These are phyloP conservation scores for Neofusicoccum sp. DNA, from an alignment of 2,329 filamentous ascomycete genomes.

Conservation along the genomic window DNA sequence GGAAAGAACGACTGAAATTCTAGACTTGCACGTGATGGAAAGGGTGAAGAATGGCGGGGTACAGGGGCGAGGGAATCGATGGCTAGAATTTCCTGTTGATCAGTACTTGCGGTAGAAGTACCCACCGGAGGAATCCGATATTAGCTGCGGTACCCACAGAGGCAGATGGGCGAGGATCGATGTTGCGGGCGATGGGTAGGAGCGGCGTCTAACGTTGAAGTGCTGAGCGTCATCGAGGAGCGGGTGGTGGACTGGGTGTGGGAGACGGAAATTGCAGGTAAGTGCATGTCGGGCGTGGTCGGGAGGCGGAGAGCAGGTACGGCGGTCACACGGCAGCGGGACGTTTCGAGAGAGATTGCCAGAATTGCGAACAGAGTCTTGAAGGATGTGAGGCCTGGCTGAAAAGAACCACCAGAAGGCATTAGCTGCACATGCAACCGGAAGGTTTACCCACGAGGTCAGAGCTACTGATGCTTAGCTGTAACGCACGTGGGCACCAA, in stretches of 20 bases:
- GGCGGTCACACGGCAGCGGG: not conserved
- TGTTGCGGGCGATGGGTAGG: not conserved
- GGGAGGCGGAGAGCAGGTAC: not conserved
- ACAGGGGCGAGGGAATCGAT: not conserved
- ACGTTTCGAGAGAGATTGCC: not conserved
- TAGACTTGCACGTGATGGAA: not conserved
- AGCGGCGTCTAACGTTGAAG: not conserved
- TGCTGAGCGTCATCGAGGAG: not conserved
- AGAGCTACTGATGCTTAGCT: not conserved
- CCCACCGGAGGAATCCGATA: not conserved
- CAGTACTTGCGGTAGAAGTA: not conserved
- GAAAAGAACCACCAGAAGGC: slow-evolving; percentile 1
- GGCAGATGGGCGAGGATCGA: not conserved
- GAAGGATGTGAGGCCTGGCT: not conserved
- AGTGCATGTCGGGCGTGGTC: slow-evolving; percentile 8
- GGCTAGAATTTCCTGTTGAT: not conserved
- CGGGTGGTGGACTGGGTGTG: not conserved
- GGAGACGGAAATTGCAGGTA: slow-evolving; percentile 1
- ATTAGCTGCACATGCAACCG: not conserved
- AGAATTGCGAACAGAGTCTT: not conserved
- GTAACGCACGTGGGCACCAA: not conserved
- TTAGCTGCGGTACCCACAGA: not conserved
- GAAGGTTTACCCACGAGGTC: not conserved
- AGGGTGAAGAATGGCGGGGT: not conserved
- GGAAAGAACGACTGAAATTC: too few relatives aligned